phyloP scores from a whole-genome alignment of 768 basidiomycete species.

The Suillus bovinus region DNA sequence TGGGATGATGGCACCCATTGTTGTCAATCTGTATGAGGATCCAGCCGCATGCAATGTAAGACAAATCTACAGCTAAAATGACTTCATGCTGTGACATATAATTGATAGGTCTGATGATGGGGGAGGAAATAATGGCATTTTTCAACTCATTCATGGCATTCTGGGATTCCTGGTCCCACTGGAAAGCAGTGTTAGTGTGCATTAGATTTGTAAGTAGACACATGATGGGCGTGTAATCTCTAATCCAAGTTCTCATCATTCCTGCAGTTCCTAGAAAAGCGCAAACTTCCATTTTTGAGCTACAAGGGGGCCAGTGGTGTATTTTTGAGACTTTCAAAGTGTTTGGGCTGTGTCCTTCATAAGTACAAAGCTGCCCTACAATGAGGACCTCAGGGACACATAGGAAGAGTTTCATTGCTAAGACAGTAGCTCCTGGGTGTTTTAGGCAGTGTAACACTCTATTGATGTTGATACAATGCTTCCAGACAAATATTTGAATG shows the following conservation, averaged over 20 bases:
- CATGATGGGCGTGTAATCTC: accelerated
- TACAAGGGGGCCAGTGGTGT: too few species aligned
- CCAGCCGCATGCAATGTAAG: not conserved
- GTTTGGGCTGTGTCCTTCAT: too few species aligned
- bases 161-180: accelerated
- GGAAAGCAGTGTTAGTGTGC: not conserved
- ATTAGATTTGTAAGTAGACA: not conserved
- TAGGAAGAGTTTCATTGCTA: too few species aligned
- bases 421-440: too few species aligned
- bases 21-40: not conserved
- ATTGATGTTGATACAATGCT: too few species aligned
- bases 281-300: too few species aligned
- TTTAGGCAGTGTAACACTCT: too few species aligned
- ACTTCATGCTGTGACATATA: accelerated
- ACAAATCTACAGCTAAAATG: not conserved
- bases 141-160: not conserved
- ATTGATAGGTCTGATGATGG: not conserved
- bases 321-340: too few species aligned
- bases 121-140: not conserved
- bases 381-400: too few species aligned
- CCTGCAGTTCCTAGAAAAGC: too few species aligned
- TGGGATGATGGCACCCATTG: accelerated
- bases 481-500: too few species aligned
- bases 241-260: not conserved
- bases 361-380: too few species aligned